A percentile compares a stretch with the other conserved stretches of the same genome.
Evolutionary conservation across 352 stramenopile genomes (phyloP).

Genomic region (Globisporangium emineosum): DNA sequence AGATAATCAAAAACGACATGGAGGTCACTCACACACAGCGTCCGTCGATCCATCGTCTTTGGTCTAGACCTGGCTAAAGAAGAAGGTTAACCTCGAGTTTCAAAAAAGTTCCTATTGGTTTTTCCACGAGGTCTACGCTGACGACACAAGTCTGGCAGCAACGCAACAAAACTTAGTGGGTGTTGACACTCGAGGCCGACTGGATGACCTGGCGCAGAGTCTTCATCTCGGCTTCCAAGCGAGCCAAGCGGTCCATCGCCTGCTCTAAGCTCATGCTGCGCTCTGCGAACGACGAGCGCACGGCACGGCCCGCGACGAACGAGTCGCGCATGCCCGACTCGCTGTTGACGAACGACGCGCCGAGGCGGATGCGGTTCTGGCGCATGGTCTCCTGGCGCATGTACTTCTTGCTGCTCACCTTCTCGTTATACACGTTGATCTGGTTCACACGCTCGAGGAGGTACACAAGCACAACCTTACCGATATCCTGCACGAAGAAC

Average conservation of each 20-base stretch:
- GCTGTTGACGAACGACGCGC: slow-evolving; percentile 52
- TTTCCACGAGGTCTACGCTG: slow-evolving; percentile 11
- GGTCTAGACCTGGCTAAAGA: neutral
- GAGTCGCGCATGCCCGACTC: slow-evolving; percentile 75
- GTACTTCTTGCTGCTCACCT: slow-evolving; percentile 61
- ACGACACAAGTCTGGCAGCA: neutral
- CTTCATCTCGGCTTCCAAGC: slow-evolving; percentile 67
- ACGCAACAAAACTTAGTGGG: slow-evolving; percentile 14
- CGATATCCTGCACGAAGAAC: slow-evolving; percentile 85
- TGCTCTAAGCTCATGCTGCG: slow-evolving; percentile 65
- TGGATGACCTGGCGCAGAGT: slow-evolving; percentile 65
- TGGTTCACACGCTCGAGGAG: slow-evolving; percentile 55
- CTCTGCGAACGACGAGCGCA: slow-evolving; percentile 53
- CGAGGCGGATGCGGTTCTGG: slow-evolving; percentile 78
- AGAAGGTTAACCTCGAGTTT: neutral
- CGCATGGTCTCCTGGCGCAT: slow-evolving; percentile 60
- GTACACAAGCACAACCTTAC: slow-evolving; percentile 66
- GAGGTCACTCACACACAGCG: neutral
- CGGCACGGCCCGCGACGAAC: slow-evolving; percentile 70
- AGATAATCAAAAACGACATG: neutral
- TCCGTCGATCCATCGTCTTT: neutral
- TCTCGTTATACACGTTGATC: slow-evolving; percentile 56
- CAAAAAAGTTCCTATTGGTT: slow-evolving; percentile 6
- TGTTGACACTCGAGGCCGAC: slow-evolving; percentile 11
- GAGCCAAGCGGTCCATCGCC: slow-evolving; percentile 68